Evolutionary conservation across 2,329 filamentous ascomycete genomes (phyloP), one percentile per base, ranked within the genome.

Genomic region (Penicillium sp.): DNA sequence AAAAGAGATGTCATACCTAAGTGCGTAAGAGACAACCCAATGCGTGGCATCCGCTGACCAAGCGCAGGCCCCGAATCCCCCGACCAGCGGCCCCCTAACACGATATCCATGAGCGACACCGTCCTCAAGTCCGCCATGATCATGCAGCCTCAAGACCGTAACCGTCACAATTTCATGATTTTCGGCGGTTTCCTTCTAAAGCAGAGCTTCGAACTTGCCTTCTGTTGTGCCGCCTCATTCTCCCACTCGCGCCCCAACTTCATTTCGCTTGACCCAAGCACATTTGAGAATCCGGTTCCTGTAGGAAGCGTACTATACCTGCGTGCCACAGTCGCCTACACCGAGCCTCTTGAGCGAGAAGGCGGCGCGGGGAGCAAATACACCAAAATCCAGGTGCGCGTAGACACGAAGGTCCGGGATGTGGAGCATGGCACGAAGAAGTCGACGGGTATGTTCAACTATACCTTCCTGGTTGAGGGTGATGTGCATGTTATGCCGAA

Each of bases 131-230:
- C 88, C 2, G 88, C 90, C 11, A 85, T 84, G 68, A 91, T 92
- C 66, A 92, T 92, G 90, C 89, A 91, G 72, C 90, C 90, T 0
- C 88, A 90, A 74, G 85, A 88, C 73, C 84, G 88, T 52, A 90
- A 90, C 74, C 77, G 87, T 2, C 89, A 91, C 75, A 88, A 90
- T 69, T 90, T 90, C 74, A 91, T 91, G 89, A 91, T 92, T 58
- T 92, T 92, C 69, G 90, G 90, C 56, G 90, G 90, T 15, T 91
- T 89, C 72, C 83, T 92, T 11, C 81, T 92, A 11, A 90, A 91
- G 71, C 87, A 90, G 70, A 90, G 89, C 0, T 92, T 91, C 69
- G 90, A 92, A 76, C 82, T 92, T 7, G 90, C 90, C 1, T 92
- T 92, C 77, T 91, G 89, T 73, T 90, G 88, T 70, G 89, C 88